Evolutionary conservation across 1,139 yeast genomes (phyloP).

Genomic region (Sugiyamaella neomexicana): DNA sequence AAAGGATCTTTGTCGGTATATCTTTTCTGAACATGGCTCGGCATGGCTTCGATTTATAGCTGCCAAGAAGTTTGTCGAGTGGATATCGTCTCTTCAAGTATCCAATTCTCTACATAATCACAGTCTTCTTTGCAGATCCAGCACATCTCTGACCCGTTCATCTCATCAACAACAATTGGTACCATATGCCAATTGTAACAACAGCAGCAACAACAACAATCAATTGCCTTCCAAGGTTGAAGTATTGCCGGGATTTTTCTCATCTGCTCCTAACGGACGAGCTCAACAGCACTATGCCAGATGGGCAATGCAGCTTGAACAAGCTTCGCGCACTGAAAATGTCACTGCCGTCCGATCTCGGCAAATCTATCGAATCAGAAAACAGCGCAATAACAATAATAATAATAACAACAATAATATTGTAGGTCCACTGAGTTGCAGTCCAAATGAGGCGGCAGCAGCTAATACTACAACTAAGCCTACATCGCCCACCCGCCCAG

Average conservation of each 20-base stretch:
- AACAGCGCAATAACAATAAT: neutral
- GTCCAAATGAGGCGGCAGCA: neutral
- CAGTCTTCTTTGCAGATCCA: neutral
- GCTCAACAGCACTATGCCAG: constrained; percentile 33
- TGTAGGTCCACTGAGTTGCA: neutral
- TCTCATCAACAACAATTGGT: constrained; percentile 7
- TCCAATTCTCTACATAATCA: constrained; percentile 12
- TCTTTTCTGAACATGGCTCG: constrained; percentile 36
- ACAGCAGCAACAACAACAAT: neutral
- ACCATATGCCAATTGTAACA: constrained; percentile 7
- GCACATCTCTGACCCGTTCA: neutral
- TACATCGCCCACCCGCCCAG: constrained; percentile 13
- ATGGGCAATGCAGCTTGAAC: constrained; percentile 35
- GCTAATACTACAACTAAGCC: neutral
- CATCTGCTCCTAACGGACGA: constrained; percentile 18
- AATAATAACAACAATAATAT: neutral
- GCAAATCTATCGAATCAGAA: constrained; percentile 2
- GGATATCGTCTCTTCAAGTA: constrained; percentile 24
- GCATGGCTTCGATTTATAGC: constrained; percentile 36
- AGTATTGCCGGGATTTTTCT: constrained; percentile 13
- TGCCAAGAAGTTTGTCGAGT: constrained; percentile 33
- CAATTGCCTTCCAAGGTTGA: constrained; percentile 5
- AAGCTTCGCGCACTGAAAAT: constrained; percentile 31
- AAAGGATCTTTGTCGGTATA: constrained; percentile 25
- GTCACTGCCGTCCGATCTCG: constrained; percentile 19